Evolutionary conservation across 139 green algal genomes (phyloP), one percentile per base, ranked within the genome.

Genomic region (Tetratostichococcus sp.): DNA sequence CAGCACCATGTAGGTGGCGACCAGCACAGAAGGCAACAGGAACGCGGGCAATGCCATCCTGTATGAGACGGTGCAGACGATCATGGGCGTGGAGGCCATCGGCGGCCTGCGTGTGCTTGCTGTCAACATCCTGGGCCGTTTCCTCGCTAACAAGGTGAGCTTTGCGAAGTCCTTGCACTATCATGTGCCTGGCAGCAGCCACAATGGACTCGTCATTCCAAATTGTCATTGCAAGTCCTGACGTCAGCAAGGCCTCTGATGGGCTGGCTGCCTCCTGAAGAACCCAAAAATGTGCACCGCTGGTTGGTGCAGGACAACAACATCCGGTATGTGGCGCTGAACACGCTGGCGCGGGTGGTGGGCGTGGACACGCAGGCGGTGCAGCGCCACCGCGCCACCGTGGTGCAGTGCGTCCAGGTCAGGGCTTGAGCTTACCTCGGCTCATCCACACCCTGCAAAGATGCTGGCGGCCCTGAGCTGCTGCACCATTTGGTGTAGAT

Each of bases 261-360:
- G n/a, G n/a, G n/a, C n/a, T n/a, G n/a, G n/a, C n/a, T n/a, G n/a
- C n/a, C n/a, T n/a, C n/a, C n/a, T n/a, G n/a, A n/a, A n/a, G n/a
- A n/a, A n/a, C n/a, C n/a, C n/a, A n/a, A n/a, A n/a, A n/a, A n/a
- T n/a, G n/a, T n/a, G n/a, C n/a, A n/a, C n/a, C n/a, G n/a, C n/a
- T n/a, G n/a, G 39, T 21, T 50, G 39, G 8, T 70, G 74, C 66
- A 75, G 65, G 92, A 97, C 83, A 96, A 97, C 88, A 97, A 97
- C 87, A 96, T 96, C 31, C 88, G 93, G 65, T 99, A 99, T 82
- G 96, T 99, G 73, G 95, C 96, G 33, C 89, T 99, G 30, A 95
- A 97, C 84, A 96, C 90, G 31, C 87, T 99, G 70, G 84, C 90
- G 0, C 91, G 94, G 74, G 91, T 97, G 62, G 89, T 94, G 42